Percentiles rank a stretch among this genome's conserved stretches.
Conservation (phyloP, 2,329 filamentous ascomycete genomes). For the Penicillium sp. region DNA sequence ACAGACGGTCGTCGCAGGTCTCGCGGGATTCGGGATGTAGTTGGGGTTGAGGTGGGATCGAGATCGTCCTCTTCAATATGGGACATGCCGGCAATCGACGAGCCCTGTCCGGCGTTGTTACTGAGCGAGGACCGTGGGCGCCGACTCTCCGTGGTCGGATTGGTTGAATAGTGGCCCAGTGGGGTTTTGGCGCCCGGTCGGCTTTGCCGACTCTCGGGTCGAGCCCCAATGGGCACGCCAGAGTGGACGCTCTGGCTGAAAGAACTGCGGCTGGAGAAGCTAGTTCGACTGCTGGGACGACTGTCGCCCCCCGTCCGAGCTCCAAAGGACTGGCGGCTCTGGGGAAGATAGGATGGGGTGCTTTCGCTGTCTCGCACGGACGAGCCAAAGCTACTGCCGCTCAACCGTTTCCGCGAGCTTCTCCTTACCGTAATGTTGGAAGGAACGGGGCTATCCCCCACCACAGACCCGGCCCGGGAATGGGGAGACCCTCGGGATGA, state of each 20-base stretch:
- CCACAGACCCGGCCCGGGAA: constrained; percentile 48
- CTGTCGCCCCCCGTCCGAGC: constrained; percentile 52
- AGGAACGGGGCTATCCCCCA: constrained; percentile 55
- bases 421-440: constrained; percentile 61
- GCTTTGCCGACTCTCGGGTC: constrained; percentile 69
- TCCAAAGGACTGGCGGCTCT: constrained; percentile 55
- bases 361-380: constrained; percentile 42
- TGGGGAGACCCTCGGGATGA: constrained; percentile 83
- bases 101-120: constrained; percentile 59
- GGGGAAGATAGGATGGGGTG: constrained; percentile 39
- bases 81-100: constrained; percentile 61
- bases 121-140: constrained; percentile 74
- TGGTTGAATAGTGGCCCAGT: constrained; percentile 58
- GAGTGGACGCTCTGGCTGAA: constrained; percentile 45
- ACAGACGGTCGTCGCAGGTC: constrained; percentile 50
- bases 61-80: constrained; percentile 59
- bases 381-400: constrained; percentile 47
- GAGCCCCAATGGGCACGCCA: constrained; percentile 47
- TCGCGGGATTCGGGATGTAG: constrained; percentile 37
- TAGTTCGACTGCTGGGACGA: constrained; percentile 75
- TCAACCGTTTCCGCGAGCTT: constrained; percentile 45
- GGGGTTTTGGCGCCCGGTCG: constrained; percentile 66
- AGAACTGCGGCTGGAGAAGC: constrained; percentile 54
- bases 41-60: constrained; percentile 47
- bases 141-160: constrained; percentile 53